Conservation (phyloP, 805 yeast species). For the Lipomyces spencermartinsiae region DNA sequence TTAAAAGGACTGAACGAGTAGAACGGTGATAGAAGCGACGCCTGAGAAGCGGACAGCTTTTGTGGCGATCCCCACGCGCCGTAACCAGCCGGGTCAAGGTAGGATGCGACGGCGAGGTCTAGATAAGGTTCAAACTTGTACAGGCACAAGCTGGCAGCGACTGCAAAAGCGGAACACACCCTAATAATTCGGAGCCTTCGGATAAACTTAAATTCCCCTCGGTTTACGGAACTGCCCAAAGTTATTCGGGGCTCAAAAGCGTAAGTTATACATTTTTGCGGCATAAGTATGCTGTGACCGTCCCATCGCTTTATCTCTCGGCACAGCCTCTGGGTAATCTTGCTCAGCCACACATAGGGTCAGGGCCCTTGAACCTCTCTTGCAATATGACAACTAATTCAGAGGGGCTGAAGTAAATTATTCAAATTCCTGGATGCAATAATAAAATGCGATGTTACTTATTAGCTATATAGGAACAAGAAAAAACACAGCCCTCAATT, state of each 20-base stretch:
- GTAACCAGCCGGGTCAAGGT: neutral
- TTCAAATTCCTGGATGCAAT: no score
- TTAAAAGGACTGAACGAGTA: neutral
- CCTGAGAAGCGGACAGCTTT: neutral
- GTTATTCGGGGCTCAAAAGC: neutral
- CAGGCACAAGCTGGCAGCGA: neutral
- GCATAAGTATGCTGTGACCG: neutral
- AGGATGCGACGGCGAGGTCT: neutral
- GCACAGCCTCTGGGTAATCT: neutral
- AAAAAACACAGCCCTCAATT: no score
- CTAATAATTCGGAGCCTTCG: neutral
- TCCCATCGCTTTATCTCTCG: neutral
- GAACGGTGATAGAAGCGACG: neutral
- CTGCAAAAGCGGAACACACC: neutral
- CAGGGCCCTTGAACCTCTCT: neutral
- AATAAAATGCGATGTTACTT: no score
- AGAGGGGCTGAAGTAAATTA: no score
- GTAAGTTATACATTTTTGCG: neutral
- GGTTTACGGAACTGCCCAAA: neutral
- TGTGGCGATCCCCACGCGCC: neutral
- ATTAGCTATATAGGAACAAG: no score
- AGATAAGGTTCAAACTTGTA: neutral
- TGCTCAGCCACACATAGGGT: neutral
- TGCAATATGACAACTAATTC: no score
- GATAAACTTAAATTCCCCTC: neutral